Base-by-base conservation (phyloP, 768 basidiomycete genomes). In the Lanmaoa pseudosensibilis region DNA sequence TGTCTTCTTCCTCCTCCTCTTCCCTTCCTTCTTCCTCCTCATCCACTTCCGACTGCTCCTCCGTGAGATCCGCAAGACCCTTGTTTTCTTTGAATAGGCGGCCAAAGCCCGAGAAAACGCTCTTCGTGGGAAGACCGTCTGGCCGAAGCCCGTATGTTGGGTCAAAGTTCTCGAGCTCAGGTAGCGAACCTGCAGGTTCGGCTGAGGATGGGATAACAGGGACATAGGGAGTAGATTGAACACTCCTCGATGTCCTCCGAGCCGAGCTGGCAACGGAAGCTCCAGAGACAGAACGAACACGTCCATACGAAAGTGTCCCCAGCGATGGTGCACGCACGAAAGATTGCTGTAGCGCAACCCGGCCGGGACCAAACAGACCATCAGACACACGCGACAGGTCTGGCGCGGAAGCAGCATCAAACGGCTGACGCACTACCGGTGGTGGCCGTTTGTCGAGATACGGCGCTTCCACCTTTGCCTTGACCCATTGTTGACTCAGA, bases 121-220 rank as follows among this genome's bases (percentile, higher is more conserved):
- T 88, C 74, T 93, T 95, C 1, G 82, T 80, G 0, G 94, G 94
- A 2, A 96, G 77, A 2, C 92, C 90, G 66, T 98, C 95, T 0
- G 94, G 93, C 25, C 96, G 87, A 13, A 98, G 77, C 16, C 96
- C 96, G 67, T 99, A 98, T 0, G 96, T 98, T 1, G 94, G 96
- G 65, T 98, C 96, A 70, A 91, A 97, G 58, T 90, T 86, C 73
- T 97, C 94, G 33, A 94, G 67, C 25, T 78, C 77, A 6, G 75
- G 72, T 53, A 72, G 68, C 50, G 75, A 59, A 46, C 62, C 58
- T 40, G 59, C 54, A 65, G 71, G 37, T 59, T 73, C 69, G 5
- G 54, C 34, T 38, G 40, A 59, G 38, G 61, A 61, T 57, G 55
- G 64, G 57, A 49, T 52, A 19, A 59, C 61, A 5, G 71, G 58